These are phyloP conservation scores for Rostrohypoxylon terebratum DNA, from an alignment of 495 filamentous ascomycete genomes.

Conservation along the genomic window DNA sequence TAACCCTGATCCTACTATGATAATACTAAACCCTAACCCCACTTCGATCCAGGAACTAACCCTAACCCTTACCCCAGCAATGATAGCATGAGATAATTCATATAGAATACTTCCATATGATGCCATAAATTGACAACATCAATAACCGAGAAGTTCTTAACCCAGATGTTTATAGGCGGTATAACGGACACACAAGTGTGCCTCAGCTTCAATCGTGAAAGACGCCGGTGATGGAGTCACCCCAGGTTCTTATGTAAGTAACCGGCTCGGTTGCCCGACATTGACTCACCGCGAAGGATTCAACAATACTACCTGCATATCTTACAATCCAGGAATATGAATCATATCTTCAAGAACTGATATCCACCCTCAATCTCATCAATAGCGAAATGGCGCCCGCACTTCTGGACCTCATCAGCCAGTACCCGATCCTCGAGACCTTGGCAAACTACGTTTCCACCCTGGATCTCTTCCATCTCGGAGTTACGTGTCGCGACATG, in stretches of 20 bases:
- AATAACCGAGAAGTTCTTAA: too few relatives aligned
- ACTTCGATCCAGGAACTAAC: not conserved
- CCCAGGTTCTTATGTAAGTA: too few relatives aligned
- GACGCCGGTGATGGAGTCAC: too few relatives aligned
- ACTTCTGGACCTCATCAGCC: constrained; percentile 1
- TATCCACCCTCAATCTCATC: not conserved
- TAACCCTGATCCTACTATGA: too few relatives aligned
- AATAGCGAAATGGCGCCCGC: constrained; percentile 3
- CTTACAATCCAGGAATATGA: not conserved
- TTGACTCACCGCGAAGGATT: too few relatives aligned
- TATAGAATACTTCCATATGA: not conserved
- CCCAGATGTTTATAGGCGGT: too few relatives aligned
- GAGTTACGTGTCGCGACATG: not conserved
- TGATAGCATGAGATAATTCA: not conserved
- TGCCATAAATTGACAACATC: not conserved
- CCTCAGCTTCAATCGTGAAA: too few relatives aligned
- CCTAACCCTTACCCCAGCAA: not conserved
- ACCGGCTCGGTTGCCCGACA: too few relatives aligned
- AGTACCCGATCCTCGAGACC: constrained; percentile 15
- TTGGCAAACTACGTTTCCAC: constrained; percentile 15
- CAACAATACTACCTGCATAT: too few relatives aligned
- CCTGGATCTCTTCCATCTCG: constrained; percentile 13
- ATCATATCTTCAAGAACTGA: not conserved
- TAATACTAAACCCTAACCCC: too few relatives aligned
- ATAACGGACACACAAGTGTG: too few relatives aligned